Evolutionary conservation across 108 stramenopile species (phyloP).

Genomic region (Aurantiochytrium sp.): DNA sequence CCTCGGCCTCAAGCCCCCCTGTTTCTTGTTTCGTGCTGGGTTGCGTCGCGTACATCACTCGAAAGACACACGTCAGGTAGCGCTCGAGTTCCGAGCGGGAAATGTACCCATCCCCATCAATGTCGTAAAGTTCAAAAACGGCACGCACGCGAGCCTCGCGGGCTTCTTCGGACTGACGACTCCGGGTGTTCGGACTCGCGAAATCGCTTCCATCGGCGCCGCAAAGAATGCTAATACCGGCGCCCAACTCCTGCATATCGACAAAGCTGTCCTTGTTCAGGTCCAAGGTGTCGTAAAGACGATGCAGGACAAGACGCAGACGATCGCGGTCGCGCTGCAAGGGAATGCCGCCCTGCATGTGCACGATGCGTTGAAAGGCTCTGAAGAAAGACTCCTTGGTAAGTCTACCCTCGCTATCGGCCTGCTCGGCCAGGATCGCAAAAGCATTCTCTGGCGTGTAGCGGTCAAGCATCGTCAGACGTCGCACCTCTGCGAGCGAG

Average conservation of each 20-base stretch:
- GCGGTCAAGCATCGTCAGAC: neutral
- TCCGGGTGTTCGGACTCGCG: neutral
- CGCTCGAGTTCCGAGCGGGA: neutral
- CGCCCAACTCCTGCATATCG: conserved; percentile 23
- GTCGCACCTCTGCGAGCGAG: conserved; percentile 1
- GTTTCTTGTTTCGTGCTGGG: neutral
- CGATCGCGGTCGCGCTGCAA: neutral
- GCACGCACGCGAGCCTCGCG: conserved; percentile 13
- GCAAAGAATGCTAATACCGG: conserved; percentile 26
- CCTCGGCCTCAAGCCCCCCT: neutral
- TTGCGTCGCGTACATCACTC: conserved; percentile 16
- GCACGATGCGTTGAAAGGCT: neutral
- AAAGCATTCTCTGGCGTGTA: conserved; percentile 21
- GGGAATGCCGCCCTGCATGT: neutral
- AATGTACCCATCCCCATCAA: conserved; percentile 20
- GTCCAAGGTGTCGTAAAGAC: conserved; percentile 20
- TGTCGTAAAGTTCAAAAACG: conserved; percentile 32
- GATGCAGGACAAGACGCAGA: neutral
- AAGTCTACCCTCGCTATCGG: conserved; percentile 4
- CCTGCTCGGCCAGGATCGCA: neutral
- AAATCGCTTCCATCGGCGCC: neutral
- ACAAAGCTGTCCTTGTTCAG: neutral
- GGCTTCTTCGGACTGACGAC: neutral
- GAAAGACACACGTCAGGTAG: conserved; percentile 21
- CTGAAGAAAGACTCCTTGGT: neutral